Conservation (phyloP, 192 early-diverging fungal species). For the Chytriomyces confervae region DNA sequence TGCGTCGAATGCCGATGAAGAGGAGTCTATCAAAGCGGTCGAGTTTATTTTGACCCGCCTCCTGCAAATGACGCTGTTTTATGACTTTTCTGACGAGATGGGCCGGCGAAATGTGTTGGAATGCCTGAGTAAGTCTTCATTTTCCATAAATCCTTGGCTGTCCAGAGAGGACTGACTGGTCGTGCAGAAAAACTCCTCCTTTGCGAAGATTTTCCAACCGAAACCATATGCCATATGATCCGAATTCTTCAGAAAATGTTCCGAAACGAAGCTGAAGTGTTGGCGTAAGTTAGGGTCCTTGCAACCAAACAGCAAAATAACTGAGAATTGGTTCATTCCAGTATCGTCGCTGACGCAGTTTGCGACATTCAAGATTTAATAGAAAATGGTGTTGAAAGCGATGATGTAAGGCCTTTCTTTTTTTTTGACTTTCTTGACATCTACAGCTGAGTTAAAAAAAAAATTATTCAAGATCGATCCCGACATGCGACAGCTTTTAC, state of each 20-base stretch:
- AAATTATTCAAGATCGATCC: constrained; percentile 3
- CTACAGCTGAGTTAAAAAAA: neutral
- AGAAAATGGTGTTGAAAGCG: neutral
- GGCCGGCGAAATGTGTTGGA: constrained; percentile 82
- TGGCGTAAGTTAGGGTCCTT: neutral
- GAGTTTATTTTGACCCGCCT: constrained; percentile 77
- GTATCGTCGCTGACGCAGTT: constrained; percentile 26
- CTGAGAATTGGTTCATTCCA: neutral
- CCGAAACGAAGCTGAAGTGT: constrained; percentile 82
- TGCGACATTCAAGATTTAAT: constrained; percentile 9
- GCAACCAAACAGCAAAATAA: neutral
- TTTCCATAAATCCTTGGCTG: neutral
- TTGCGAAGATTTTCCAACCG: constrained; percentile 75
- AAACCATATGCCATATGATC: constrained; percentile 77
- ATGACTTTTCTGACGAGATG: constrained; percentile 87
- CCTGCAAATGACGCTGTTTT: constrained; percentile 73
- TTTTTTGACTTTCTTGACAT: too few relatives aligned
- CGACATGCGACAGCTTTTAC: constrained; percentile 1
- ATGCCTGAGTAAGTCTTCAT: constrained; percentile 65
- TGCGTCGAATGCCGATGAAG: constrained; percentile 46
- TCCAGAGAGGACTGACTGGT: neutral
- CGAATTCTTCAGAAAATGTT: constrained; percentile 78
- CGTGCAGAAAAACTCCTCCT: constrained; percentile 74
- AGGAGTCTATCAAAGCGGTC: constrained; percentile 54
- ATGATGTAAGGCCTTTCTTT: too few relatives aligned